Conservation (phyloP, 148 eudicot species). For the Euryodendron excelsum region DNA sequence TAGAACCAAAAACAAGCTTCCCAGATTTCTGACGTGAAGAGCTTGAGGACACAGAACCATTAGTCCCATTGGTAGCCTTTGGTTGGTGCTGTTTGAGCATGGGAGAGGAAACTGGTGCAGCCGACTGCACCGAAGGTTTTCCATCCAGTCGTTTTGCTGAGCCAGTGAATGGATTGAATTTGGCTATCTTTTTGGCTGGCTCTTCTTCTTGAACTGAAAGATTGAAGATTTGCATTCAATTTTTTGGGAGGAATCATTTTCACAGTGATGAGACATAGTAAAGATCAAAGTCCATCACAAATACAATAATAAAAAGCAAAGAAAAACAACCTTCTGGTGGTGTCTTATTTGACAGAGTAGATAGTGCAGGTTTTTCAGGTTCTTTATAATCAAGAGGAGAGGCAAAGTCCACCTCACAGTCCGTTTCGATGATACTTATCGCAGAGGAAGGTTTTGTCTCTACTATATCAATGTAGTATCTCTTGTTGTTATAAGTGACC, state of each 20-base stretch:
- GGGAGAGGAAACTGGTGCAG: slow-evolving; percentile 12
- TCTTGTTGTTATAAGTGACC: slow-evolving; percentile 26
- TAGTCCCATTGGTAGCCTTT: slow-evolving; percentile 3
- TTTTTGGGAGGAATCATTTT: background rate
- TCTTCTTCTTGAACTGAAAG: slow-evolving; percentile 21
- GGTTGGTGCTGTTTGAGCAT: slow-evolving; percentile 17
- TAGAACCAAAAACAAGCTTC: slow-evolving; percentile 30
- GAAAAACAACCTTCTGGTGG: slow-evolving; percentile 18
- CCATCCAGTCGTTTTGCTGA: slow-evolving; percentile 26
- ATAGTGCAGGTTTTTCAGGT: slow-evolving; percentile 19
- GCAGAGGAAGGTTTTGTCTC: slow-evolving; percentile 28
- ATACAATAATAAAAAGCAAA: background rate
- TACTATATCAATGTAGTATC: slow-evolving; percentile 30
- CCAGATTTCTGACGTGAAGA: slow-evolving; percentile 18
- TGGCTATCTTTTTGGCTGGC: slow-evolving; percentile 16
- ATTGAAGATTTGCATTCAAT: background rate
- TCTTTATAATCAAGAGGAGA: slow-evolving; percentile 35
- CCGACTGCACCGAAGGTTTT: slow-evolving; percentile 11
- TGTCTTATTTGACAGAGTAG: slow-evolving; percentile 1
- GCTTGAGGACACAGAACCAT: slow-evolving; percentile 12
- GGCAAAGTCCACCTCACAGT: slow-evolving; percentile 37
- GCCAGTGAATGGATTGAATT: slow-evolving; percentile 25
- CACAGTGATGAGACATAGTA: background rate
- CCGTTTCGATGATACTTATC: slow-evolving; percentile 31
- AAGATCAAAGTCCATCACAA: background rate